Conservation (phyloP, 192 early-diverging fungal species). For the Coemansia sp. region DNA sequence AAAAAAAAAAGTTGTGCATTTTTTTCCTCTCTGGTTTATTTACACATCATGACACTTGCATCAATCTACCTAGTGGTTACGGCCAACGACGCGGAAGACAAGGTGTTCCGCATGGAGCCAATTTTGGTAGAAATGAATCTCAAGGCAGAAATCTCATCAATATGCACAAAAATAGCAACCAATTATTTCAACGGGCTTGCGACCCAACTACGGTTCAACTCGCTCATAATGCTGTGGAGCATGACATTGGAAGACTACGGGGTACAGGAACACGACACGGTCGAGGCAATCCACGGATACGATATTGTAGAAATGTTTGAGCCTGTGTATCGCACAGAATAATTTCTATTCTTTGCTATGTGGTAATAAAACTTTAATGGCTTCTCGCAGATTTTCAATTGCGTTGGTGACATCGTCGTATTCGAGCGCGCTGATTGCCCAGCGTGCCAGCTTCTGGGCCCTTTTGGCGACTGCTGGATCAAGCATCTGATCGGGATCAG, state of each 20-base stretch:
- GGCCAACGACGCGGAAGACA: no score
- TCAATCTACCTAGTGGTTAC: no score
- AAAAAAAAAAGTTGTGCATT: no score
- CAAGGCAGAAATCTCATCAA: no score
- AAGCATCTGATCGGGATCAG: slow-evolving; percentile 24
- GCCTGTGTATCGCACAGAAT: neutral
- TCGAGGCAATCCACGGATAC: neutral
- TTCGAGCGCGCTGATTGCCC: slow-evolving; percentile 89
- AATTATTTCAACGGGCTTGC: no score
- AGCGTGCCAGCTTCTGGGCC: slow-evolving; percentile 87
- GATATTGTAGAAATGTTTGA: neutral
- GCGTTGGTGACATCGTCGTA: slow-evolving; percentile 92
- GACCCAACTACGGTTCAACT: neutral
- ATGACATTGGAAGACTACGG: neutral
- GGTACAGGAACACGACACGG: neutral
- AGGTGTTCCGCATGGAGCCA: no score
- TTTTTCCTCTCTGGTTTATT: no score
- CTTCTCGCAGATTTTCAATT: slow-evolving; percentile 70
- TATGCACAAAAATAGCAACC: no score
- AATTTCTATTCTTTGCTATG: slow-evolving; percentile 13
- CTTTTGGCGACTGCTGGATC: slow-evolving; percentile 56
- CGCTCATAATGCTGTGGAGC: neutral
- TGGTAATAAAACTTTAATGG: slow-evolving; percentile 50
- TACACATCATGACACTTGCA: no score
- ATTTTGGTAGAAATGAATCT: no score